A percentile compares a stretch with the other conserved stretches of the same genome.
phyloP scores from a whole-genome alignment of 192 early-diverging fungal genomes.

The Entomortierella parvispora region DNA sequence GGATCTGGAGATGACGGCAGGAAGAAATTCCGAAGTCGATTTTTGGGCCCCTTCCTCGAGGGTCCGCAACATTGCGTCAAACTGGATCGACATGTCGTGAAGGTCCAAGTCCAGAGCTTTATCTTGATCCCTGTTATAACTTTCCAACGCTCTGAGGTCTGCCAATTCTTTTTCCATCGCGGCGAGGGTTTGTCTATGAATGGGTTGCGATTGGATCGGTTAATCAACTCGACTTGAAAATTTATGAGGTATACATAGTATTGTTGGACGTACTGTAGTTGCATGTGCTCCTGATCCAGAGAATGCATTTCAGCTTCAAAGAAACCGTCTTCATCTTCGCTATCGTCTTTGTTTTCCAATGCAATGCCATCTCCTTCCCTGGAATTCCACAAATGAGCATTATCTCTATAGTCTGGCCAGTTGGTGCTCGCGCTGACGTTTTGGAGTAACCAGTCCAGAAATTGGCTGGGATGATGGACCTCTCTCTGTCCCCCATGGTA shows the following conservation, averaged over 20 bases:
- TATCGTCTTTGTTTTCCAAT: not conserved
- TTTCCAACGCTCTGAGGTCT: slow-evolving; percentile 29
- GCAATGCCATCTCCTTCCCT: too few species aligned
- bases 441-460: slow-evolving; percentile 33
- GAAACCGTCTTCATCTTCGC: not conserved
- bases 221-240: too few species aligned
- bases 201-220: not conserved
- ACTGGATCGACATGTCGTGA: slow-evolving; percentile 25
- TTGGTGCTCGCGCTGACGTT: slow-evolving; percentile 37
- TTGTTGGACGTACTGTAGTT: slow-evolving; percentile 38
- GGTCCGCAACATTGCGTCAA: slow-evolving; percentile 27
- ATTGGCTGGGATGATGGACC: not conserved
- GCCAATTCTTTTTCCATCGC: slow-evolving; percentile 31
- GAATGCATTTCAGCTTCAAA: not conserved
- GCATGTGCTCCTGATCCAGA: slow-evolving; percentile 28
- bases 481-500: too few species aligned
- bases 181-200: slow-evolving; percentile 21
- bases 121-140: slow-evolving; percentile 4
- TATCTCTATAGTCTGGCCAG: slow-evolving; percentile 23
- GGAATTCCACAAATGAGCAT: not conserved
- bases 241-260: too few species aligned
- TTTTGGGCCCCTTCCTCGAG: slow-evolving; percentile 13
- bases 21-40: slow-evolving; percentile 7
- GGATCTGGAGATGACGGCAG: not conserved
- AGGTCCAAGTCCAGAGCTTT: slow-evolving; percentile 28